A percentile compares a stretch with the other conserved stretches of the same genome.
phyloP scores from a whole-genome alignment of 73 alveolate species.

The Tetrahymena elliotti region DNA sequence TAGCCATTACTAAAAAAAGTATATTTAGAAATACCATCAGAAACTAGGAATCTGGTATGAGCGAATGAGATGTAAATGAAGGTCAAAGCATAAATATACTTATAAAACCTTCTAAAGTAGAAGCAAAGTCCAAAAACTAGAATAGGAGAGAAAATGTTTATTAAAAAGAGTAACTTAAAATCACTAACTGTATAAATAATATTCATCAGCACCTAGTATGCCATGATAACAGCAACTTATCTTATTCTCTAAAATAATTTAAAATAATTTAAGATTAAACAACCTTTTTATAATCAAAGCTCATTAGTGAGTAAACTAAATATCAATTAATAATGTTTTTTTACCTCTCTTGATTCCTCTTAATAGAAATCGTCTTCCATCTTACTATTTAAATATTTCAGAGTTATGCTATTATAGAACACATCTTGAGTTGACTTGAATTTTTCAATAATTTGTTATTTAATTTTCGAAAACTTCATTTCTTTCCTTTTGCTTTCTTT shows the following conservation, averaged over 20 bases:
- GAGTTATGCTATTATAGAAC: not conserved
- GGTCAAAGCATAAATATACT: not conserved
- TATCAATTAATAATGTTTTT: no score
- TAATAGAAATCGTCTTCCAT: not conserved
- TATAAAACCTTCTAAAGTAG: not conserved
- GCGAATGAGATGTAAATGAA: not conserved
- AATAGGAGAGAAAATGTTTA: not conserved
- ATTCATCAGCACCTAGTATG: not conserved
- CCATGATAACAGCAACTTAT: not conserved
- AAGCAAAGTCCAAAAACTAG: not conserved
- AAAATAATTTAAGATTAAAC: not conserved
- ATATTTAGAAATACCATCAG: not conserved
- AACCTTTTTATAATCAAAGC: no score
- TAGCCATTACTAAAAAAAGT: not conserved
- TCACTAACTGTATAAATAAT: not conserved
- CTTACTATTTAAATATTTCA: not conserved
- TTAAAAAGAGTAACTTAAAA: not conserved
- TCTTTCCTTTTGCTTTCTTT: no score
- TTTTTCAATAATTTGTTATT: not conserved
- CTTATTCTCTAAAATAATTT: not conserved
- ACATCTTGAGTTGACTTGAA: not conserved
- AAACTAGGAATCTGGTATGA: not conserved
- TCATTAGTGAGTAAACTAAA: no score
- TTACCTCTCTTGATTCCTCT: not conserved
- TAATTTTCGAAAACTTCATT: not conserved